Conservation (phyloP, 352 stramenopile species). For the Phytophthora sp. region DNA sequence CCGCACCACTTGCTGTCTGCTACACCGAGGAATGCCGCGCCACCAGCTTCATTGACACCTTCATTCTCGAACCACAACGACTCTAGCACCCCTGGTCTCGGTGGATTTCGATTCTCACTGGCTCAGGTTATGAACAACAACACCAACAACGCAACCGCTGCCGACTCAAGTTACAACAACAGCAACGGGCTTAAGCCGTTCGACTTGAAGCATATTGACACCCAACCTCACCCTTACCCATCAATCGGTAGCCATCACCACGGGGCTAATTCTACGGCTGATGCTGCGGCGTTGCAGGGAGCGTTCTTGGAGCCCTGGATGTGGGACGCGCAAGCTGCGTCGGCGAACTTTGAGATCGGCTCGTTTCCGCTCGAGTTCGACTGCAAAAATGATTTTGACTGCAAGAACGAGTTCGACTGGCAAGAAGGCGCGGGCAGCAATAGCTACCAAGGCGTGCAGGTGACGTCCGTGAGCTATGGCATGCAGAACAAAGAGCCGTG, state of each 20-base stretch:
- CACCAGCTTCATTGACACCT: constrained; percentile 7
- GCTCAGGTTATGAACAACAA: constrained; percentile 14
- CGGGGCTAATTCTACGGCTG: constrained; percentile 23
- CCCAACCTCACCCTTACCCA: constrained; percentile 48
- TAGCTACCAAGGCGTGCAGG: constrained; percentile 20
- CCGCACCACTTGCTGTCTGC: constrained; percentile 44
- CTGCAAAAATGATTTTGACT: constrained; percentile 28
- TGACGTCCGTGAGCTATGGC: constrained; percentile 28
- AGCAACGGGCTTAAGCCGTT: constrained; percentile 29
- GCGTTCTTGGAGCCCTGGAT: constrained; percentile 72
- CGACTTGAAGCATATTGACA: constrained; percentile 35
- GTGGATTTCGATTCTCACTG: constrained; percentile 44
- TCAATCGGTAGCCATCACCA: constrained; percentile 2
- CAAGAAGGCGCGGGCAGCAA: constrained; percentile 31
- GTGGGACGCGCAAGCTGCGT: constrained; percentile 55
- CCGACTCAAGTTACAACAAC: constrained; percentile 15
- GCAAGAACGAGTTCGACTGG: constrained; percentile 57
- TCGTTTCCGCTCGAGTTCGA: constrained; percentile 55
- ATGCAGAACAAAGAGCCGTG: constrained; percentile 35
- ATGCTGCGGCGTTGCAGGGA: constrained; percentile 46
- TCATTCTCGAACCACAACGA: constrained; percentile 33
- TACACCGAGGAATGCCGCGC: constrained; percentile 32
- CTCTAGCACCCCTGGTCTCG: constrained; percentile 19
- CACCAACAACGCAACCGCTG: constrained; percentile 3
- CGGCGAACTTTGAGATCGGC: constrained; percentile 50